Conservation (phyloP, 108 stramenopile species). For the Skeletonema potamos region DNA sequence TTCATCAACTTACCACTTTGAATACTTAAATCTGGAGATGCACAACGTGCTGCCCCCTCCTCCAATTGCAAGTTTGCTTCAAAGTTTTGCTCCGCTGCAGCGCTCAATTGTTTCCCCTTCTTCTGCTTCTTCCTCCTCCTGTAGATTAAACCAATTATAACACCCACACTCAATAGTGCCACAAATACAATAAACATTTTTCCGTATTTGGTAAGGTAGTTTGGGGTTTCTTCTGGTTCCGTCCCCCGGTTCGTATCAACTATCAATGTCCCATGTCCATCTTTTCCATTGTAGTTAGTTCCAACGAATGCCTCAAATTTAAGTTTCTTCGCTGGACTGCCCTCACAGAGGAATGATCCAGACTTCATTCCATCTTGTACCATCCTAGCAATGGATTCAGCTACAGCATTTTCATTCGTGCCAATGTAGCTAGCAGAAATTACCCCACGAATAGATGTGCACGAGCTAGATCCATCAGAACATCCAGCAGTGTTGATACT, state of each 20-base stretch:
- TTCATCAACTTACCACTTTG: no score
- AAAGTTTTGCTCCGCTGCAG: background rate
- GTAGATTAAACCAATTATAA: slow-evolving; percentile 11
- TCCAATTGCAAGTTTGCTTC: slow-evolving; percentile 2
- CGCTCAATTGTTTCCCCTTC: background rate
- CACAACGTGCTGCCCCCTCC: background rate
- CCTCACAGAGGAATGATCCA: slow-evolving; percentile 16
- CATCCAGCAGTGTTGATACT: slow-evolving; percentile 12
- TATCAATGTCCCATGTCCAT: background rate
- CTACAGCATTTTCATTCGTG: slow-evolving; percentile 33
- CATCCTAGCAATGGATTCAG: slow-evolving; percentile 4
- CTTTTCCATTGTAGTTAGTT: background rate
- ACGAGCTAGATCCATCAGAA: slow-evolving; percentile 9
- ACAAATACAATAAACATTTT: slow-evolving; percentile 31
- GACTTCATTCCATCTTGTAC: slow-evolving; percentile 18
- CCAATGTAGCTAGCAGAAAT: slow-evolving; percentile 35
- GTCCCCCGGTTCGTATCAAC: background rate
- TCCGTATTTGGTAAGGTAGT: slow-evolving; percentile 27
- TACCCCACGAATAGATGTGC: slow-evolving; percentile 27
- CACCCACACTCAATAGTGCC: slow-evolving; percentile 24
- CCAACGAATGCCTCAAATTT: slow-evolving; percentile 9
- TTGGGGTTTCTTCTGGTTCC: slow-evolving; percentile 2
- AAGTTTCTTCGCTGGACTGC: slow-evolving; percentile 17
- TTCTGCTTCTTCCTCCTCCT: slow-evolving; percentile 11
- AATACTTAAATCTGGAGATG: background rate